Evolutionary conservation across 2,329 filamentous ascomycete genomes (phyloP), one percentile per base, ranked within the genome.

Genomic region (Hymenoscyphus fructigenus): DNA sequence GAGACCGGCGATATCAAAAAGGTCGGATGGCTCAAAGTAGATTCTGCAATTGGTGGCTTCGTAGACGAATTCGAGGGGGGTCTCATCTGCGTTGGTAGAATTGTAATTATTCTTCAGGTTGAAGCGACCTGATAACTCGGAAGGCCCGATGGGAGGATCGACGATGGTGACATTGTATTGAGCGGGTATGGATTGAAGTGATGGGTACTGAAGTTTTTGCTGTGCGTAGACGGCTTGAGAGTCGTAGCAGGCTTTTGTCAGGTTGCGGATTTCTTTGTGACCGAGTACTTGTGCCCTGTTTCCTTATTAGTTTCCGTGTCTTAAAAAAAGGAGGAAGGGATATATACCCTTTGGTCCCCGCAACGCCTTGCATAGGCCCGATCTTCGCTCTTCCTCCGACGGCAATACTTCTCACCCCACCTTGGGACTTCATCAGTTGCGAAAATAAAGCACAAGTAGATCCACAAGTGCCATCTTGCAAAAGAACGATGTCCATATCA

Each of bases 21-120:
- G 72, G 73, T 84, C 86, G 1, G 78, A 75, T 17, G 78, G 72
- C 9, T 85, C 85, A 65, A 83, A 87, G 71, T 82, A 88, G 10
- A 88, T 73, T 1, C 85, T 78, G 68, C 86, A 89, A 68, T 85
- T 83, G 0, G 86, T 84, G 0, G 85, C 81, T 67, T 87, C 82
- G 67, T 87, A 86, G 4, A 83, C 73, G 71, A 89, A 89, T 69
- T 89, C 86, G 23, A 83, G 73, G 7, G 85, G 82, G 0, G 78
- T 75, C 63, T 66, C 61, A 23, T 82, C 73, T 9, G 85, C 81
- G 23, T 62, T 57, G 0, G 78, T 74, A 63, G 74, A 69, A n/a
- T 72, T 68, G 20, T 70, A 67, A 36, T 69, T 75, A 64, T 81
- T 79, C 36, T 77, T 74, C 36, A 78, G 72, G 68, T 82, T 82